phyloP scores from a whole-genome alignment of 148 eudicot species.

The Vaccinium darrowii region DNA sequence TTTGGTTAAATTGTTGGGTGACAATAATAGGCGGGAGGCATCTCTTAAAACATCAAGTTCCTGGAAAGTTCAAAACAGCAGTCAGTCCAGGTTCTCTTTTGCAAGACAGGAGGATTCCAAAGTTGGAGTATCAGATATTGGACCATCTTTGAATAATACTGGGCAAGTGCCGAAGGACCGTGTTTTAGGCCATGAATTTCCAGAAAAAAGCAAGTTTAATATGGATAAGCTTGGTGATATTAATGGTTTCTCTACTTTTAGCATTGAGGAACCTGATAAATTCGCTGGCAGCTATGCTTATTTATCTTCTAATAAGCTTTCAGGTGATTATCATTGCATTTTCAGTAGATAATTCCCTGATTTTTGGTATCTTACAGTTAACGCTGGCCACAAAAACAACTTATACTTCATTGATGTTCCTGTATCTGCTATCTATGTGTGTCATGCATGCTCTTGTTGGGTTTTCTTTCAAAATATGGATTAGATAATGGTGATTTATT shows the following conservation, averaged over 20 bases:
- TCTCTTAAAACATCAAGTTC: slow-evolving; percentile 44
- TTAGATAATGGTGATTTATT: background rate
- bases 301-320: slow-evolving; percentile 44
- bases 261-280: slow-evolving; percentile 40
- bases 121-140: slow-evolving; percentile 33
- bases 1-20: slow-evolving; percentile 66
- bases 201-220: slow-evolving; percentile 38
- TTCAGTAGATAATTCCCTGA: background rate
- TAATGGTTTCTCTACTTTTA: slow-evolving; percentile 48
- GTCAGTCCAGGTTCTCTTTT: slow-evolving; percentile 94
- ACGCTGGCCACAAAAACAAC: background rate
- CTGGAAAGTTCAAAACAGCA: slow-evolving; percentile 63
- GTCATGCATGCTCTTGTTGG: background rate
- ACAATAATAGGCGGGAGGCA: slow-evolving; percentile 54
- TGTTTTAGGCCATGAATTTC: slow-evolving; percentile 40
- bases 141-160: slow-evolving; percentile 38
- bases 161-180: slow-evolving; percentile 33
- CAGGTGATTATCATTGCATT: slow-evolving; percentile 38
- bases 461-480: background rate
- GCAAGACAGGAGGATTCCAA: slow-evolving; percentile 76
- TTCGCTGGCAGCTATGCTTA: slow-evolving; percentile 38
- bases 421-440: background rate
- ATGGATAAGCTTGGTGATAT: slow-evolving; percentile 36
- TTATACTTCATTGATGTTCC: background rate
- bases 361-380: background rate